A percentile compares a stretch with the other conserved stretches of the same genome.
phyloP scores from a whole-genome alignment of 2,329 filamentous ascomycete genomes.

The Curvularia hawaiiensis region DNA sequence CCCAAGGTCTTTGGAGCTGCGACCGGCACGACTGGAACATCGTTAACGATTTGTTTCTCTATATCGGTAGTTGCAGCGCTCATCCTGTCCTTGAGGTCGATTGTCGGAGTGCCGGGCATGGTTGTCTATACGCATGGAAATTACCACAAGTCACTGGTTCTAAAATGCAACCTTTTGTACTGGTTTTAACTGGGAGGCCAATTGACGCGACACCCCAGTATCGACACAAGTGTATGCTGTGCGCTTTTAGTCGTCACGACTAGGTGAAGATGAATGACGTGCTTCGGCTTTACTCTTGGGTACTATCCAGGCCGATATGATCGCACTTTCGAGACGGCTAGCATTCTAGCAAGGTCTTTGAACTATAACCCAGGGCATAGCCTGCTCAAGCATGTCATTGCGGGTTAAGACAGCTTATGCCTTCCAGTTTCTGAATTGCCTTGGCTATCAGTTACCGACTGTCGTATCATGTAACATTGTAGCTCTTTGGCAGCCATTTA shows the following conservation, averaged over 20 bases:
- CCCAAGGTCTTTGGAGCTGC: conserved; percentile 18
- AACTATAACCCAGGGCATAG: background rate
- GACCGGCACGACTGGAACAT: background rate
- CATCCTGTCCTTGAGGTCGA: conserved; percentile 11
- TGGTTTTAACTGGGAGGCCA: background rate
- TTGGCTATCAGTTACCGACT: too few species aligned
- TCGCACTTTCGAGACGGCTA: too few species aligned
- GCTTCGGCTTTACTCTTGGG: background rate
- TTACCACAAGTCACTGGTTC: background rate
- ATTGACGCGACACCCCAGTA: background rate
- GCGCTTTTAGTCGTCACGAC: background rate
- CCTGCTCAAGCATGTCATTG: too few species aligned
- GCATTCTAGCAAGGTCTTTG: too few species aligned
- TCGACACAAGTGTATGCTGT: background rate
- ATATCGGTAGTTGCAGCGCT: conserved; percentile 14
- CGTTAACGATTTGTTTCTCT: conserved; percentile 22
- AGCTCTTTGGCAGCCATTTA: background rate
- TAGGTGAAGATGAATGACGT: conserved; percentile 3
- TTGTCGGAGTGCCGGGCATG: conserved; percentile 2
- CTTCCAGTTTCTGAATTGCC: too few species aligned
- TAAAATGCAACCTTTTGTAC: conserved; percentile 1
- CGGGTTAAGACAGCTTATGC: too few species aligned
- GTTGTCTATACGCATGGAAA: background rate
- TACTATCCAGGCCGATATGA: background rate
- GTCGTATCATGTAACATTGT: background rate